Conservation (phyloP, 2,329 filamentous ascomycete species). For the Microcera coccophila region DNA sequence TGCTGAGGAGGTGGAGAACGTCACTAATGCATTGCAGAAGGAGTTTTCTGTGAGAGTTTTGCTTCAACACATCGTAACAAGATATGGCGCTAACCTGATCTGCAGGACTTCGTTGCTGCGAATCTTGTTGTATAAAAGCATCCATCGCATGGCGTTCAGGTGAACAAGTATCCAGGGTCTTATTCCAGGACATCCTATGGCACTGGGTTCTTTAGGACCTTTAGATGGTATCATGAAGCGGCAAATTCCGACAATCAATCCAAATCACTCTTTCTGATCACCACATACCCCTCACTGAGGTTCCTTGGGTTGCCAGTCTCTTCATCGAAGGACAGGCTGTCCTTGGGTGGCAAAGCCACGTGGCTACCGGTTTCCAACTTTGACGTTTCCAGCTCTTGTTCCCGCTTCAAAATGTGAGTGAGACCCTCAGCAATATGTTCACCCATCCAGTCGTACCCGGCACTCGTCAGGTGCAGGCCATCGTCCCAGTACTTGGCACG, state of each 20-base stretch:
- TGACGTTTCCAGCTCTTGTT: slow-evolving; percentile 21
- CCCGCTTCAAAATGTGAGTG: slow-evolving; percentile 42
- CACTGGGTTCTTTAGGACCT: slow-evolving; percentile 14
- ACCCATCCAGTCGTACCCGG: slow-evolving; percentile 62
- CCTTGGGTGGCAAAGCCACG: slow-evolving; percentile 4
- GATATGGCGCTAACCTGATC: slow-evolving; percentile 9
- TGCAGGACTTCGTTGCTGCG: slow-evolving; percentile 53
- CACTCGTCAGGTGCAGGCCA: slow-evolving; percentile 53
- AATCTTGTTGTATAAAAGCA: slow-evolving; percentile 41
- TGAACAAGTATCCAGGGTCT: slow-evolving; percentile 13
- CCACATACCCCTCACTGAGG: slow-evolving; percentile 51
- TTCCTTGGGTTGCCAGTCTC: slow-evolving; percentile 45
- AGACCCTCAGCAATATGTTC: slow-evolving; percentile 52
- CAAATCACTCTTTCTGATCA: slow-evolving; percentile 51
- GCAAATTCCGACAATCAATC: slow-evolving; percentile 34
- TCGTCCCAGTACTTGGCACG: slow-evolving; percentile 56
- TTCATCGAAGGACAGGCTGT: slow-evolving; percentile 42
- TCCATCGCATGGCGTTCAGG: slow-evolving; percentile 21
- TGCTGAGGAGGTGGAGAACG: slow-evolving; percentile 84
- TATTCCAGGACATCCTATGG: slow-evolving; percentile 17
- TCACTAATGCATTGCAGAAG: slow-evolving; percentile 75
- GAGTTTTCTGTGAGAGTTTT: slow-evolving; percentile 63
- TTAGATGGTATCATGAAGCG: slow-evolving; percentile 13
- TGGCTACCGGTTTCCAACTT: neutral
- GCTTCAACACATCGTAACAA: neutral